Percentiles rank a stretch among this genome's conserved stretches.
Conservation (phyloP, 2,329 filamentous ascomycete species). For the Phialophora expanda region DNA sequence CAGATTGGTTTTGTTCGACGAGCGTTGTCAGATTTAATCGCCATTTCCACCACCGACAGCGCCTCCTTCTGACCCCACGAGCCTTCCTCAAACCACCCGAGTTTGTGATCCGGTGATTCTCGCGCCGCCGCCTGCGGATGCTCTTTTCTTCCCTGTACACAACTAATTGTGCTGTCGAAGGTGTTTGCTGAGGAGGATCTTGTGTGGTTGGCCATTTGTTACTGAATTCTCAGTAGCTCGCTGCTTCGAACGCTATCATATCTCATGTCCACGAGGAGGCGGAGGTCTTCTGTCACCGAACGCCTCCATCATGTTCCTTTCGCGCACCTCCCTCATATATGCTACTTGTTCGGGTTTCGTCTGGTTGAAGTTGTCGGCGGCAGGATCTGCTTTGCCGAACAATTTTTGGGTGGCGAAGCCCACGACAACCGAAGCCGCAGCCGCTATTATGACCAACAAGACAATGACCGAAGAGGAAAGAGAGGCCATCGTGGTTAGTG, state of each 20-base stretch:
- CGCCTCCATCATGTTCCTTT: constrained; percentile 21
- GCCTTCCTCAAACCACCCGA: neutral
- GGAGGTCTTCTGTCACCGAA: constrained; percentile 22
- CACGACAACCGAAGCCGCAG: constrained; percentile 18
- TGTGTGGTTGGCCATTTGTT: neutral
- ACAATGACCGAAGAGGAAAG: constrained; percentile 26
- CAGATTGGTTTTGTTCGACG: neutral
- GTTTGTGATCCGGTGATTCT: neutral
- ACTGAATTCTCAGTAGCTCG: neutral
- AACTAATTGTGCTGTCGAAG: neutral
- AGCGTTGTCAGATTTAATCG: neutral
- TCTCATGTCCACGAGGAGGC: constrained; percentile 1
- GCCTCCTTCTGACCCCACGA: neutral
- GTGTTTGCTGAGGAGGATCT: neutral
- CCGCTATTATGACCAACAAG: constrained; percentile 29
- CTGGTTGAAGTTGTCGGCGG: constrained; percentile 16
- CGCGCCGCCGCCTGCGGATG: neutral
- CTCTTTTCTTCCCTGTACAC: neutral
- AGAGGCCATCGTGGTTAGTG: constrained; percentile 1
- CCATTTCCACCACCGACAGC: neutral
- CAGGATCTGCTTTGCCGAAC: constrained; percentile 12
- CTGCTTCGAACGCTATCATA: neutral
- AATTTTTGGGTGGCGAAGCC: constrained; percentile 29
- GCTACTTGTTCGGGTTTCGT: constrained; percentile 23
- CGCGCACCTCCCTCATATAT: constrained; percentile 33